Percentiles rank a stretch among this genome's conserved stretches.
Evolutionary conservation across 139 green algal genomes (phyloP).

Genomic region (Tetratostichococcus sp.): DNA sequence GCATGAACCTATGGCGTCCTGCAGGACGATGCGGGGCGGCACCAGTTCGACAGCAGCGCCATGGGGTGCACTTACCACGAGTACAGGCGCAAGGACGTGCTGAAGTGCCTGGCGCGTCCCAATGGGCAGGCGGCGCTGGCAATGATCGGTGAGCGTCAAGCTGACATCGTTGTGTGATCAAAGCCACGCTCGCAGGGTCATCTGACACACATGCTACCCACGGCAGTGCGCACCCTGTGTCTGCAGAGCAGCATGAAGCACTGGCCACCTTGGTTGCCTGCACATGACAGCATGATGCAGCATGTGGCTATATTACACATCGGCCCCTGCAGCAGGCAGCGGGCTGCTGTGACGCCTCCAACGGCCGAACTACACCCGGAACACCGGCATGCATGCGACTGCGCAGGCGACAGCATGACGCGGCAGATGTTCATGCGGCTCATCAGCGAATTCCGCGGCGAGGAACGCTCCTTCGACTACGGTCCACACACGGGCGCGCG

Average conservation of each 20-base stretch:
- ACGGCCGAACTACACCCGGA: too few species aligned
- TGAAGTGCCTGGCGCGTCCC: not conserved
- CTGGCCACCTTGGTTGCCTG: too few species aligned
- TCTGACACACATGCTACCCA: too few species aligned
- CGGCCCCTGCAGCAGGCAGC: too few species aligned
- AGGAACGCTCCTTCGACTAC: not conserved
- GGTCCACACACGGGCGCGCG: not conserved
- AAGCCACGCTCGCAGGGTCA: too few species aligned
- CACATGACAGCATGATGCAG: too few species aligned
- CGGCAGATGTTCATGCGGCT: constrained; percentile 1
- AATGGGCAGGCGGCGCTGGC: not conserved
- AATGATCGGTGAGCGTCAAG: not conserved
- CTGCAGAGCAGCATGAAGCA: too few species aligned
- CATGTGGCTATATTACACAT: too few species aligned
- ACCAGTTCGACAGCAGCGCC: not conserved
- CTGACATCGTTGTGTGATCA: not conserved
- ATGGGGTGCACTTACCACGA: not conserved
- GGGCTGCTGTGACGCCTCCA: too few species aligned
- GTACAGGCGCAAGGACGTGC: not conserved
- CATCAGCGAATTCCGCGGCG: not conserved
- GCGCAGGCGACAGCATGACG: not conserved
- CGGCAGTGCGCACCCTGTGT: too few species aligned
- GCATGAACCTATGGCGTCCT: too few species aligned
- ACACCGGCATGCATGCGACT: too few species aligned
- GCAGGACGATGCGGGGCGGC: not conserved